phyloP scores from a whole-genome alignment of 1,284 basidiomycete species.

The Ceratobasidium sp. region DNA sequence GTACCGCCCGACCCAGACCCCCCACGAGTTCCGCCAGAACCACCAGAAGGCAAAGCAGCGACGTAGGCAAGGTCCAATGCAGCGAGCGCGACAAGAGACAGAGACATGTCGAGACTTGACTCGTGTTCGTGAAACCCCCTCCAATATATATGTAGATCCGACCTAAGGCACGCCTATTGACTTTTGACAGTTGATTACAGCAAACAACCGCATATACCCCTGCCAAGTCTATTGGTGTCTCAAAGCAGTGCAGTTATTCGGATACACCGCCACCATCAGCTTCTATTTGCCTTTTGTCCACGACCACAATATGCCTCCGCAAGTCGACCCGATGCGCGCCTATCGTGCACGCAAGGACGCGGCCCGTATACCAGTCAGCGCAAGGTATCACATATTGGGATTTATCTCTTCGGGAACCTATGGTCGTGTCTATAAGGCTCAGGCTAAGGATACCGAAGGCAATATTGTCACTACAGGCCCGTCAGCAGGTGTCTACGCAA shows the following conservation, averaged over 20 bases:
- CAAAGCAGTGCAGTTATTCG: background rate
- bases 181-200: background rate
- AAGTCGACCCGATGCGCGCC: constrained; percentile 77
- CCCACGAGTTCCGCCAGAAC: constrained; percentile 19
- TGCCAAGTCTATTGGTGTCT: constrained; percentile 7
- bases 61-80: background rate
- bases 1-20: constrained; percentile 4
- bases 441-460: constrained; percentile 67
- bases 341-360: constrained; percentile 83
- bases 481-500: constrained; percentile 80
- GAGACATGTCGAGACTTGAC: background rate
- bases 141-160: background rate
- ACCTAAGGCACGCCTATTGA: background rate
- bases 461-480: constrained; percentile 52
- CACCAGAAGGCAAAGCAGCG: constrained; percentile 25
- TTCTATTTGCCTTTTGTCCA: background rate
- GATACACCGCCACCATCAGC: constrained; percentile 29
- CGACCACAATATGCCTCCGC: constrained; percentile 24
- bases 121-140: background rate
- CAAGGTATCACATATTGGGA: constrained; percentile 91
- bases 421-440: constrained; percentile 97
- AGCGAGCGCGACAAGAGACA: background rate
- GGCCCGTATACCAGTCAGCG: constrained; percentile 71
- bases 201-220: constrained; percentile 5
- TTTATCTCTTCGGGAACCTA: constrained; percentile 99